Evolutionary conservation across 176 grass and related monocot species (phyloP).

Genomic region (Phragmites australis): DNA sequence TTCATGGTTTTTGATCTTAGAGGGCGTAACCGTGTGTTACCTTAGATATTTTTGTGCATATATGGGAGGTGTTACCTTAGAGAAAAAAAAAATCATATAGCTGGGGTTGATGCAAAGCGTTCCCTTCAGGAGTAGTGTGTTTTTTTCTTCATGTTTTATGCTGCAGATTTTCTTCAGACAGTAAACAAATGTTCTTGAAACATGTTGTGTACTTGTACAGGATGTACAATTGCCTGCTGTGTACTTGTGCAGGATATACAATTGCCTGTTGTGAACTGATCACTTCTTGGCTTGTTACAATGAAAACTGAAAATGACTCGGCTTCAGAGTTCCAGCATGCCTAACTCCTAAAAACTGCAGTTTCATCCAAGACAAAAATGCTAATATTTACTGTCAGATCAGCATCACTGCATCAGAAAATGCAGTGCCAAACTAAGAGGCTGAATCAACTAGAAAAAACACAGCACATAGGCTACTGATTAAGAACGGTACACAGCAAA

Average conservation of each 20-base stretch:
- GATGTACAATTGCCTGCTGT: background rate
- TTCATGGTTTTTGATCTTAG: background rate
- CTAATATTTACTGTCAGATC: no score
- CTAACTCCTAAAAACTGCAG: background rate
- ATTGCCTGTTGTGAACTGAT: background rate
- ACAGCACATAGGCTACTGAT: background rate
- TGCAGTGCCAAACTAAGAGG: background rate
- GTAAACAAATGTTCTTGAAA: background rate
- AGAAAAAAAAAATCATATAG: conserved; percentile 1
- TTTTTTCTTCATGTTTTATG: conserved; percentile 17
- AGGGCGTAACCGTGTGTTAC: background rate
- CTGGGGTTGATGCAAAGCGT: conserved; percentile 38
- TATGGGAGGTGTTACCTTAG: conserved; percentile 5
- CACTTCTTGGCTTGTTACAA: background rate
- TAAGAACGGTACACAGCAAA: background rate
- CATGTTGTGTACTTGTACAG: background rate
- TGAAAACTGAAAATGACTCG: conserved; percentile 7
- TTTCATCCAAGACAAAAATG: background rate
- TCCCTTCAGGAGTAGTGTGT: background rate
- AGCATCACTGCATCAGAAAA: background rate
- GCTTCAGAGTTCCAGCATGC: background rate
- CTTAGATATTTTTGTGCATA: conserved; percentile 35
- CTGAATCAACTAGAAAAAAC: background rate
- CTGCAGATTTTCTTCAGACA: conserved; percentile 1
- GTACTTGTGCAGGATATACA: background rate